Conservation (phyloP, 2,329 filamentous ascomycete genomes). For the Trichothecium roseum region DNA sequence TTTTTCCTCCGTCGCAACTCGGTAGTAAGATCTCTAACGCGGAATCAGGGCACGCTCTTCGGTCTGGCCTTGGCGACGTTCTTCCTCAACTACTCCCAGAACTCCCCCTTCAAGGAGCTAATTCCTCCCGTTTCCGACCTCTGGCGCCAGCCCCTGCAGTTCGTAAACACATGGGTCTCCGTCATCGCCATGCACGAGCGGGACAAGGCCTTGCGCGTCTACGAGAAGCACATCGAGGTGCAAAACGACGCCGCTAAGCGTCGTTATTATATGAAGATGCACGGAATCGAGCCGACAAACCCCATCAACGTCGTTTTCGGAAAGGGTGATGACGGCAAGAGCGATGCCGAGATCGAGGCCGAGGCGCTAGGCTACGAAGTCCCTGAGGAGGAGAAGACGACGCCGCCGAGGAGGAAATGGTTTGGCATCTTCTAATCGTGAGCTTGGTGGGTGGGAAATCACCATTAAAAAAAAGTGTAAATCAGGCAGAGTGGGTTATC, state of each 20-base stretch:
- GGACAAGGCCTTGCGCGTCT: conserved; percentile 57
- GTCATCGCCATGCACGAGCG: conserved; percentile 70
- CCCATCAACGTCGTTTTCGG: conserved; percentile 38
- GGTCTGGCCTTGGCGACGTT: conserved; percentile 63
- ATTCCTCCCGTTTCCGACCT: conserved; percentile 63
- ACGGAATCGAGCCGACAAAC: conserved; percentile 62
- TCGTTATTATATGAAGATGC: conserved; percentile 72
- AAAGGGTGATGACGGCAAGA: conserved; percentile 20
- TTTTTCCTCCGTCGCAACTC: no score
- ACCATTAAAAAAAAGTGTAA: background rate
- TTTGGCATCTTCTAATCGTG: conserved; percentile 63
- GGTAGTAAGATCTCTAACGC: no score
- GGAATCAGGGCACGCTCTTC: conserved; percentile 58
- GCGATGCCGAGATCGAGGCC: conserved; percentile 24
- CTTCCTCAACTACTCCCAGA: conserved; percentile 66
- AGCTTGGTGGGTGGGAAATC: no score
- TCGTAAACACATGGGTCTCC: conserved; percentile 52
- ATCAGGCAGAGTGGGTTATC: background rate
- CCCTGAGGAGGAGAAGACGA: conserved; percentile 15
- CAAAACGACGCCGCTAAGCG: conserved; percentile 85
- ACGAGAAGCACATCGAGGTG: conserved; percentile 60
- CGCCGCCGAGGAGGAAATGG: conserved; percentile 49
- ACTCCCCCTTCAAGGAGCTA: conserved; percentile 70
- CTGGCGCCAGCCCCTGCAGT: conserved; percentile 58
- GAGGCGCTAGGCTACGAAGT: conserved; percentile 24